phyloP scores from a whole-genome alignment of 805 yeast genomes.

The Kuraishia borneana region DNA sequence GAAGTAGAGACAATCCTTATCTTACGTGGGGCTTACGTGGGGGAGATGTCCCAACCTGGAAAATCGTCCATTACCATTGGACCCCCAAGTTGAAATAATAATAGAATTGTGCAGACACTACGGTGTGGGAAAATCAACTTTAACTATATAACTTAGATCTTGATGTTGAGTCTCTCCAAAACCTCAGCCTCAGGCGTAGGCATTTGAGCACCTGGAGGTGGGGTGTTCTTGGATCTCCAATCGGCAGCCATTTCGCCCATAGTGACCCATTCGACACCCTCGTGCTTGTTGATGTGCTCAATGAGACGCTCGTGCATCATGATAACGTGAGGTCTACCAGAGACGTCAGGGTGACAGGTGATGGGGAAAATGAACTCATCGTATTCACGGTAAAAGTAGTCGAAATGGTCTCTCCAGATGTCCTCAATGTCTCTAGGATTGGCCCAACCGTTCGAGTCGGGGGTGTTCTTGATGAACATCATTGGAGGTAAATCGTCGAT shows the following conservation, averaged over 20 bases:
- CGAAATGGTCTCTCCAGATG: conserved; percentile 26
- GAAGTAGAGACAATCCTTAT: background rate
- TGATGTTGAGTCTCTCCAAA: conserved; percentile 1
- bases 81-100: too few species aligned
- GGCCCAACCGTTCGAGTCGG: conserved; percentile 23
- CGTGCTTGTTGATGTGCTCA: conserved; percentile 23
- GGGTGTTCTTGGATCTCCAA: conserved; percentile 14
- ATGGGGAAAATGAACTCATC: conserved; percentile 26
- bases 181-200: conserved; percentile 11
- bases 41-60: background rate
- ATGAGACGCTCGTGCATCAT: conserved; percentile 25
- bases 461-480: conserved; percentile 22
- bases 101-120: too few species aligned
- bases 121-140: too few species aligned
- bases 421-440: conserved; percentile 24
- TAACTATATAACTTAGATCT: too few species aligned
- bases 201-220: conserved; percentile 18
- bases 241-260: conserved; percentile 23
- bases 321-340: conserved; percentile 23
- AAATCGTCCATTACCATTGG: background rate
- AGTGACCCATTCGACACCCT: conserved; percentile 28
- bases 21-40: background rate
- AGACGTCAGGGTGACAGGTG: conserved; percentile 25
- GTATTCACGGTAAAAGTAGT: conserved; percentile 23
- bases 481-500: conserved; percentile 27